A percentile compares a stretch with the other conserved stretches of the same genome.
phyloP scores from a whole-genome alignment of 768 basidiomycete species.

The Rubroboletus pulcherrimus region DNA sequence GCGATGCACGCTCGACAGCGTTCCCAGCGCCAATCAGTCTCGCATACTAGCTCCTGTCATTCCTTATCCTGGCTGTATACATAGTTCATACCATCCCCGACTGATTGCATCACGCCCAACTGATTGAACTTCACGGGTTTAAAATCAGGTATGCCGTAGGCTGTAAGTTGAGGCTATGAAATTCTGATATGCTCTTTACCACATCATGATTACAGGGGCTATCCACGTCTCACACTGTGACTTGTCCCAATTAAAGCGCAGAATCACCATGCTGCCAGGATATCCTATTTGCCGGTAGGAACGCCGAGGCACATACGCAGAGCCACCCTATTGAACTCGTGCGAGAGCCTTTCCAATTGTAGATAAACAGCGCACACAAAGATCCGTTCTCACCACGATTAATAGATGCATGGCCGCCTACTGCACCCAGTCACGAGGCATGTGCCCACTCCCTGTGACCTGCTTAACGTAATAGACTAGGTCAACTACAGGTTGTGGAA shows the following conservation, averaged over 20 bases:
- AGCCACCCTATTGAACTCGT: not conserved
- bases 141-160: constrained; percentile 1
- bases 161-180: constrained; percentile 4
- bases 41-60: not conserved
- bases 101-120: constrained; percentile 15
- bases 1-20: not conserved
- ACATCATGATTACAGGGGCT: constrained; percentile 10
- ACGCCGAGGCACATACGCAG: constrained; percentile 1
- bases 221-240: not conserved
- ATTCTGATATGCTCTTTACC: not conserved
- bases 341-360: not conserved
- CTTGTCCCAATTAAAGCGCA: not conserved
- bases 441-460: not conserved
- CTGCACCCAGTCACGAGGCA: not conserved
- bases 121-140: constrained; percentile 10
- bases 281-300: constrained; percentile 1
- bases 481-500: not conserved
- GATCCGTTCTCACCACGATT: constrained; percentile 9
- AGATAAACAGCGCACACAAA: not conserved
- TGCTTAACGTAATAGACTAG: not conserved
- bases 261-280: not conserved
- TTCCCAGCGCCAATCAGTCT: constrained; percentile 7
- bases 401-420: constrained; percentile 1
- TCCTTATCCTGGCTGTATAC: not conserved
- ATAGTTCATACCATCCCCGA: not conserved